Percentiles rank a stretch among this genome's conserved stretches.
Conservation (phyloP, 495 filamentous ascomycete genomes). For the Xylaria telfairii region DNA sequence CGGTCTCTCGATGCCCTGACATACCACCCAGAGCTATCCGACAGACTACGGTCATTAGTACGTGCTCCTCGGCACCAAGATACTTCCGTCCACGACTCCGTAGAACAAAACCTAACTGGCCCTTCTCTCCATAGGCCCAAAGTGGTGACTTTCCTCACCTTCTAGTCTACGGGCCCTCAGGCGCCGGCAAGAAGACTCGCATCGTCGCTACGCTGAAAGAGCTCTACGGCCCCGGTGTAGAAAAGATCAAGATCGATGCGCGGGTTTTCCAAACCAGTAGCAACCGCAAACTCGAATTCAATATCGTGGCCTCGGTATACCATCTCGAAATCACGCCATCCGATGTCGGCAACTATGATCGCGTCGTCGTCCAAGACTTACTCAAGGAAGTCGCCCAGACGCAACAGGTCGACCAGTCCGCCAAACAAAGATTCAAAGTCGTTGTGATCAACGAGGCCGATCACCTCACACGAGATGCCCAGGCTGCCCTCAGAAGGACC, state of each 20-base stretch:
- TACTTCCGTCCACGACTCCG: neutral
- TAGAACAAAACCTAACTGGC: slow-evolving; percentile 24
- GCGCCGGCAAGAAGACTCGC: slow-evolving; percentile 96
- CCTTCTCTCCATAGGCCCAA: slow-evolving; percentile 69
- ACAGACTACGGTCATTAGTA: slow-evolving; percentile 86
- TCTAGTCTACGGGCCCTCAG: slow-evolving; percentile 93
- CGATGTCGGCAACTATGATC: slow-evolving; percentile 95
- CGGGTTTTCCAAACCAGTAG: slow-evolving; percentile 93
- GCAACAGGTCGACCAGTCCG: slow-evolving; percentile 90
- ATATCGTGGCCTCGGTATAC: slow-evolving; percentile 93
- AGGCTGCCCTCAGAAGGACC: slow-evolving; percentile 90
- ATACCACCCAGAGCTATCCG: slow-evolving; percentile 89
- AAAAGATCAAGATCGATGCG: slow-evolving; percentile 97
- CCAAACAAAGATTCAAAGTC: slow-evolving; percentile 94
- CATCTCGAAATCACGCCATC: slow-evolving; percentile 98
- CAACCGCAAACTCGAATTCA: slow-evolving; percentile 98
- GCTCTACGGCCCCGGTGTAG: slow-evolving; percentile 88
- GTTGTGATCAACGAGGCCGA: slow-evolving; percentile 99
- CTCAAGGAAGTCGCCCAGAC: slow-evolving; percentile 98
- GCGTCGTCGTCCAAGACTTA: slow-evolving; percentile 93
- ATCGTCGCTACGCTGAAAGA: slow-evolving; percentile 93
- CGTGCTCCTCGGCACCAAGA: slow-evolving; percentile 32
- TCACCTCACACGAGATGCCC: slow-evolving; percentile 89
- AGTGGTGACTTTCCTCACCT: slow-evolving; percentile 97
- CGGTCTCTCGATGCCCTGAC: slow-evolving; percentile 82